Evolutionary conservation across 2,329 filamentous ascomycete genomes (phyloP).

Genomic region (Tolypocladium pustulatum): DNA sequence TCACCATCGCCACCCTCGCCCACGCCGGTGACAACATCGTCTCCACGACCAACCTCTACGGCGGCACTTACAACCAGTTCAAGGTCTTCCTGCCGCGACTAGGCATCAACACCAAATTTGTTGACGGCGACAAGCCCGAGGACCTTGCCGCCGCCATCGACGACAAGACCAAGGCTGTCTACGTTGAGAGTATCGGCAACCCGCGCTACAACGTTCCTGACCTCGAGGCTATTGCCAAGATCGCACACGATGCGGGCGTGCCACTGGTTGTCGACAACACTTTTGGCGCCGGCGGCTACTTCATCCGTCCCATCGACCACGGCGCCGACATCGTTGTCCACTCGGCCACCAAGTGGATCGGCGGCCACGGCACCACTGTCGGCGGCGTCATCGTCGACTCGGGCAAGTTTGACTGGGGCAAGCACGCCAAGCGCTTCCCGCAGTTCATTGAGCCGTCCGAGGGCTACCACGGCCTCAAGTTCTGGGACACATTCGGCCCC

Average conservation of each 20-base stretch:
- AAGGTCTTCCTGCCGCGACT: conserved; percentile 84
- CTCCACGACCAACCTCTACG: conserved; percentile 82
- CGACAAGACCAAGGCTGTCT: conserved; percentile 86
- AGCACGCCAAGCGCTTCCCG: conserved; percentile 73
- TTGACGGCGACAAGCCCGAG: conserved; percentile 67
- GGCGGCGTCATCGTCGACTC: conserved; percentile 78
- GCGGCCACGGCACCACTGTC: conserved; percentile 87
- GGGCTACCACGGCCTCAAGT: conserved; percentile 87
- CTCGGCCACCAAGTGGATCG: conserved; percentile 95
- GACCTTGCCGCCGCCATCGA: conserved; percentile 79
- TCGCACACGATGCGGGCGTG: conserved; percentile 60
- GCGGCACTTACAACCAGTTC: conserved; percentile 94
- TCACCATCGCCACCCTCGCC: conserved; percentile 75
- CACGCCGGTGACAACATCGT: conserved; percentile 88
- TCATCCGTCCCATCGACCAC: conserved; percentile 74
- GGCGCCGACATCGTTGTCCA: conserved; percentile 92
- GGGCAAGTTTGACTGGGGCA: conserved; percentile 91
- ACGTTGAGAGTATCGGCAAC: conserved; percentile 88
- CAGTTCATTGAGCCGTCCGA: conserved; percentile 83
- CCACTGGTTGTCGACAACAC: conserved; percentile 79
- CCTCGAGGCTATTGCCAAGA: conserved; percentile 73
- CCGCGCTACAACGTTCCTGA: conserved; percentile 89
- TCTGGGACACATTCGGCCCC: conserved; percentile 84
- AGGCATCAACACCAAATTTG: conserved; percentile 80
- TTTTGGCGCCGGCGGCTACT: conserved; percentile 88